These are phyloP conservation scores for Diutina neorugosa DNA, from an alignment of 1,139 yeast species.

Conservation along the genomic window DNA sequence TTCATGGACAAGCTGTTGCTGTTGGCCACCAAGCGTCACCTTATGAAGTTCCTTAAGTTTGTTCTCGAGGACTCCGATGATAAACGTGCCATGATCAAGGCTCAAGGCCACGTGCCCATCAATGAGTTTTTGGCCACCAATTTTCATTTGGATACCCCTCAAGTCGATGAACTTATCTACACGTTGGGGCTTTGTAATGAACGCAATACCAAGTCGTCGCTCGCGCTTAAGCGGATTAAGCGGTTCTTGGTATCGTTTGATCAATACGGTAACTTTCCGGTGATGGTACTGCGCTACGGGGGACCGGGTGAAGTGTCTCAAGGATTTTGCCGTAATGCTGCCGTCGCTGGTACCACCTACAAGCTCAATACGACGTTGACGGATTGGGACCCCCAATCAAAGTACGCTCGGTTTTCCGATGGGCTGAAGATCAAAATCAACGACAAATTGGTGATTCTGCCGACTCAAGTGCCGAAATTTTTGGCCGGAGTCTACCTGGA, in stretches of 20 bases:
- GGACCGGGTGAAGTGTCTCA: slow-evolving; percentile 95
- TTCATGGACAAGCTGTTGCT: slow-evolving; percentile 81
- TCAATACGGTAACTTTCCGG: slow-evolving; percentile 91
- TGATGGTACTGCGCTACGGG: slow-evolving; percentile 83
- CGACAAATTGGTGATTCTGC: slow-evolving; percentile 64
- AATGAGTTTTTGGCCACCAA: slow-evolving; percentile 43
- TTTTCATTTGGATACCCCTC: slow-evolving; percentile 64
- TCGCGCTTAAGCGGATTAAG: slow-evolving; percentile 69
- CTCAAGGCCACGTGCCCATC: slow-evolving; percentile 45
- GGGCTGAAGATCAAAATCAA: slow-evolving; percentile 63
- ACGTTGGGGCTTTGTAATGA: slow-evolving; percentile 73
- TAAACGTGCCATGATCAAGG: slow-evolving; percentile 29
- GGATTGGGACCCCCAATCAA: slow-evolving; percentile 51
- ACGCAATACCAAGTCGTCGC: slow-evolving; percentile 49
- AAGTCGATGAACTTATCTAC: slow-evolving; percentile 69
- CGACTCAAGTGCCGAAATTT: slow-evolving; percentile 54
- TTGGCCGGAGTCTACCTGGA: slow-evolving; percentile 23
- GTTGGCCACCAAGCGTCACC: slow-evolving; percentile 62
- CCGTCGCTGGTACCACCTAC: slow-evolving; percentile 95
- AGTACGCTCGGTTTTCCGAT: slow-evolving; percentile 64
- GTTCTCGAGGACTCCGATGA: slow-evolving; percentile 46
- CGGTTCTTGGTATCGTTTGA: slow-evolving; percentile 81
- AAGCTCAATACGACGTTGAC: slow-evolving; percentile 59
- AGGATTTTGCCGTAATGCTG: slow-evolving; percentile 96
- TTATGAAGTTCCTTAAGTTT: slow-evolving; percentile 90